A percentile compares a stretch with the other conserved stretches of the same genome.
These are phyloP conservation scores for Viridothelium virens DNA, from an alignment of 495 filamentous ascomycete species.

Conservation along the genomic window DNA sequence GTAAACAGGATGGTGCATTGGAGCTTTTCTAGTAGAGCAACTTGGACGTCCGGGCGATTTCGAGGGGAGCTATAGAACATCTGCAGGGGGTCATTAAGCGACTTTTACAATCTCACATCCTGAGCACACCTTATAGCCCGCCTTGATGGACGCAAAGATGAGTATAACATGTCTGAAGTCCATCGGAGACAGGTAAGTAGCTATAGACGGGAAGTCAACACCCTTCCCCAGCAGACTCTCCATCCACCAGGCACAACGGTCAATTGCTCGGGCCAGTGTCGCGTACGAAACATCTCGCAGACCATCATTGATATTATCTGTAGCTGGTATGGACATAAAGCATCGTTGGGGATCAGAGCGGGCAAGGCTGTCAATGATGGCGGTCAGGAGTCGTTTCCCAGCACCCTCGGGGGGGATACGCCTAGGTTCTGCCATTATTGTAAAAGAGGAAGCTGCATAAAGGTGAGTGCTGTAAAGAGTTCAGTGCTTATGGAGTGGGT, in stretches of 20 bases:
- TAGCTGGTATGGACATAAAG: neutral
- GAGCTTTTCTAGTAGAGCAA: conserved; percentile 6
- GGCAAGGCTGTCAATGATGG: neutral
- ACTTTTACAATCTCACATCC: neutral
- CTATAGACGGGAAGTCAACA: neutral
- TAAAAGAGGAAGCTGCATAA: neutral
- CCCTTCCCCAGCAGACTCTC: conserved; percentile 1
- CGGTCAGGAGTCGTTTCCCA: neutral
- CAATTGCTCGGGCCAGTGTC: neutral
- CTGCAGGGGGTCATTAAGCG: neutral
- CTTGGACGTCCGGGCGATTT: conserved; percentile 8
- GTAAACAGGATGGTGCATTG: neutral
- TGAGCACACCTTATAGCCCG: neutral
- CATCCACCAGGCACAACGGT: conserved; percentile 8
- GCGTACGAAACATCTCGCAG: neutral
- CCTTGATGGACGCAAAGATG: neutral
- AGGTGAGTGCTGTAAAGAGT: neutral
- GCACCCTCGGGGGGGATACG: neutral
- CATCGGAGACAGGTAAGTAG: conserved; percentile 9
- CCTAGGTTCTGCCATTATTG: neutral
- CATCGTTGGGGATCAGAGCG: conserved; percentile 3
- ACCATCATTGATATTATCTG: neutral
- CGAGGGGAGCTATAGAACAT: conserved; percentile 9
- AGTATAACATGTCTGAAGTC: conserved; percentile 9
- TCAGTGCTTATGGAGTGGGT: neutral